Conservation (phyloP, 1,284 basidiomycete genomes). For the Rhodotorula sp. region DNA sequence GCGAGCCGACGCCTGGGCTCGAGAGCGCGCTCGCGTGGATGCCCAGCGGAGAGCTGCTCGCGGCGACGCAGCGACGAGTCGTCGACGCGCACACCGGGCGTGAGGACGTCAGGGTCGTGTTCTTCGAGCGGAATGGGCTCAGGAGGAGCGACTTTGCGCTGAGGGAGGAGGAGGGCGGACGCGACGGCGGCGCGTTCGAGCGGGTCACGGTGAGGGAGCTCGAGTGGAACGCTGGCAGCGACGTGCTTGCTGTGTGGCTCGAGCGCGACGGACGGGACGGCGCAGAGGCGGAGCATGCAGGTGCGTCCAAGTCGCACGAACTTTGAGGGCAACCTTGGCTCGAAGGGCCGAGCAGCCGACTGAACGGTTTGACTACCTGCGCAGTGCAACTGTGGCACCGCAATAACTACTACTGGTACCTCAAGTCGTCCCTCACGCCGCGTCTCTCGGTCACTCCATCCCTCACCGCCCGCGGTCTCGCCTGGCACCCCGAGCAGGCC, state of each 20-base stretch:
- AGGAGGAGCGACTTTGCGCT: constrained; percentile 86
- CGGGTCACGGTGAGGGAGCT: constrained; percentile 69
- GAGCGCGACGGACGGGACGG: constrained; percentile 53
- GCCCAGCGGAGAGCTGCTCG: constrained; percentile 82
- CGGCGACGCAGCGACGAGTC: constrained; percentile 61
- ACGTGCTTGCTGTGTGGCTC: constrained; percentile 81
- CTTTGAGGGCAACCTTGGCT: background rate
- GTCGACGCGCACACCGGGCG: constrained; percentile 59
- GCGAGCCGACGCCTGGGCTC: constrained; percentile 77
- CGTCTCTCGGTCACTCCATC: constrained; percentile 46
- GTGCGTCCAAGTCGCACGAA: constrained; percentile 54
- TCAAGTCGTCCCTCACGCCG: constrained; percentile 80
- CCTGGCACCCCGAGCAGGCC: constrained; percentile 85
- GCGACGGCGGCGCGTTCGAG: constrained; percentile 43
- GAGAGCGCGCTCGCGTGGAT: constrained; percentile 82
- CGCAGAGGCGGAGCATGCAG: constrained; percentile 59
- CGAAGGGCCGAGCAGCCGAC: too few species aligned
- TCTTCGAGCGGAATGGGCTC: constrained; percentile 93
- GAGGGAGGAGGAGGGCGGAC: constrained; percentile 60
- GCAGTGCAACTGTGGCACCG: constrained; percentile 92
- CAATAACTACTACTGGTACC: constrained; percentile 82
- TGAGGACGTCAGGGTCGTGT: constrained; percentile 78
- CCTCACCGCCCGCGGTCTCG: constrained; percentile 51
- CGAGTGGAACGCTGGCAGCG: constrained; percentile 86
- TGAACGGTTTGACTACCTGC: too few species aligned